Base-by-base conservation (phyloP, 345 rosid genomes). In the Diplotaxis tenuifolia region DNA sequence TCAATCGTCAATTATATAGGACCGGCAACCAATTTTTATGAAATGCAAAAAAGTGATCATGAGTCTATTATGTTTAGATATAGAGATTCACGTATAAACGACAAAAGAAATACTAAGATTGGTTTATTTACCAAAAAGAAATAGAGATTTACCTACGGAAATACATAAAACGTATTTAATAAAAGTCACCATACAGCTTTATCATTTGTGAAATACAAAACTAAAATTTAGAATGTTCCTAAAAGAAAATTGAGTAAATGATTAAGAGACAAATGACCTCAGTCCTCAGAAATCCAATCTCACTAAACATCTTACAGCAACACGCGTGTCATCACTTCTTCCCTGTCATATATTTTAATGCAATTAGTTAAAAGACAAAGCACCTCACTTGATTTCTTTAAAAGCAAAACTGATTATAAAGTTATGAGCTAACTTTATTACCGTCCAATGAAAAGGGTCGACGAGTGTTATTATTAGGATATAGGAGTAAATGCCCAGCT, bases 281-380 rank as follows among this genome's bases (percentile, higher is more conserved):
- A 6, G 67, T 21, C 67, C 52, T 36, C 49, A 63, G 20, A 40
- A 63, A 63, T 40, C 20, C 47, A 63, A 63, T 63, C 53, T 47
- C 52, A 63, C 53, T 20, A 15, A 20, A 62, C 29, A 62, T 61
- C 45, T 61, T 49, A 61, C 34, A 61, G 21, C 53, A 22, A 38
- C 31, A 38, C 7, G 53, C 21, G 53, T 63, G 67, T 63, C 53
- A 40, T 7, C 19, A 62, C 31, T 22, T 25, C 29, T 36, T 19
- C 29, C 1, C 21, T 62, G 21, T 36, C 66, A 18, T 40, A 12
- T 14, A 40, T 12, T 40, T 40, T 11, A 4, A 38, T 15, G 34
- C n/a, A 60, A 15, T 31, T 47, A 16, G 53, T 47, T 47, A 16
- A 47, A 47, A 47, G 11, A 47, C 54, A 16, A 47, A 47, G 54